These are phyloP conservation scores for Aspergillus chevalieri DNA, from an alignment of 2,329 filamentous ascomycete species.

Conservation along the genomic window DNA sequence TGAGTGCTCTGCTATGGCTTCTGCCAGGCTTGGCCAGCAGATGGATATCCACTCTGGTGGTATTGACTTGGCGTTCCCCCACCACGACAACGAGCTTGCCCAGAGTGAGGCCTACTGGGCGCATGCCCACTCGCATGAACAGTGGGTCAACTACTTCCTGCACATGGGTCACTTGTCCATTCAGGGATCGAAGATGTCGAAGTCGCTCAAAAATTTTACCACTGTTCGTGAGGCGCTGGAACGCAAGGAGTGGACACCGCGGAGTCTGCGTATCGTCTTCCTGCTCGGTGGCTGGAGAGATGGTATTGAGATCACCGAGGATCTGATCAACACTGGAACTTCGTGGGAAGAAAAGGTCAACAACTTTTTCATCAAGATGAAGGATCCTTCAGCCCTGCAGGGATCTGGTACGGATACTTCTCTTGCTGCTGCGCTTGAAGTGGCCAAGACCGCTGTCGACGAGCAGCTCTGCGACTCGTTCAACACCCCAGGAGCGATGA, in stretches of 20 bases:
- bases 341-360: conserved; percentile 76
- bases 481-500: conserved; percentile 75
- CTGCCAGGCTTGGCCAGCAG: conserved; percentile 71
- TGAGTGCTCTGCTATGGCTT: conserved; percentile 94
- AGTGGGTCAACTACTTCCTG: conserved; percentile 93
- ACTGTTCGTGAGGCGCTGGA: conserved; percentile 79
- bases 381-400: conserved; percentile 37
- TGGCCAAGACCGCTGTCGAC: conserved; percentile 54
- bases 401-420: conserved; percentile 23
- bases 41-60: conserved; percentile 94
- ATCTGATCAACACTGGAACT: conserved; percentile 67
- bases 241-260: conserved; percentile 64
- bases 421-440: conserved; percentile 46
- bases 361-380: conserved; percentile 59
- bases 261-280: conserved; percentile 79
- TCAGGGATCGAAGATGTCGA: conserved; percentile 90
- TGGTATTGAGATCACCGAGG: conserved; percentile 81
- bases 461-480: conserved; percentile 75
- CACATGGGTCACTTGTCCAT: conserved; percentile 94
- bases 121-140: conserved; percentile 42
- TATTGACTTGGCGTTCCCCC: conserved; percentile 83
- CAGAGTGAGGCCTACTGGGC: conserved; percentile 82
- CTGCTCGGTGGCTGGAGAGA: conserved; percentile 85
- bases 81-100: conserved; percentile 88
- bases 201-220: conserved; percentile 91